Conservation (phyloP, 23 red algal genomes). For the Cyanidioschyzon merolae region DNA sequence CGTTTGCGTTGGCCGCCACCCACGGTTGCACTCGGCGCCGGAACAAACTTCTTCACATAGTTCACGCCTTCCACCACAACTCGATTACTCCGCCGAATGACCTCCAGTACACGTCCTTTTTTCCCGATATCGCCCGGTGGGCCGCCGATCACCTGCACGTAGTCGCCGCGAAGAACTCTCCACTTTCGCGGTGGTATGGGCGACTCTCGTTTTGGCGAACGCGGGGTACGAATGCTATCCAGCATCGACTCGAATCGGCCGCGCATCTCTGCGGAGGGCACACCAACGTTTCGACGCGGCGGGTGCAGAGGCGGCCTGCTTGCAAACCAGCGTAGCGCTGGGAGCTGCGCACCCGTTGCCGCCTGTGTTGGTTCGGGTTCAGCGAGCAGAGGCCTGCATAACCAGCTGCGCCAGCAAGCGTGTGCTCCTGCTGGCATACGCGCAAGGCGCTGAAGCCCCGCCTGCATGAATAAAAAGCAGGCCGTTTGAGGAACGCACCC, state of each 20-base stretch:
- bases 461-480: no score
- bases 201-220: slow-evolving; percentile 13
- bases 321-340: not conserved
- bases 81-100: slow-evolving; percentile 39
- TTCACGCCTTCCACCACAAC: slow-evolving; percentile 61
- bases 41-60: slow-evolving; percentile 28
- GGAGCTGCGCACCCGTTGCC: no score
- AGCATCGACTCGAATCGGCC: slow-evolving; percentile 45
- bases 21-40: not conserved
- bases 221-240: slow-evolving; percentile 54
- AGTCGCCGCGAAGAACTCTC: slow-evolving; percentile 56
- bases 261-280: slow-evolving; percentile 40
- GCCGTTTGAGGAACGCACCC: no score
- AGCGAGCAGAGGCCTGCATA: no score
- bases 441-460: no score
- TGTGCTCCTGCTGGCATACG: no score
- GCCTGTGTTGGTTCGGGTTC: no score
- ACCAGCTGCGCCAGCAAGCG: no score
- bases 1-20: not conserved
- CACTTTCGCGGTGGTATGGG: slow-evolving; percentile 41
- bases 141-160: slow-evolving; percentile 54
- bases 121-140: slow-evolving; percentile 32
- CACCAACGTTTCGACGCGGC: slow-evolving; percentile 29
- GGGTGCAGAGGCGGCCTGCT: not conserved
- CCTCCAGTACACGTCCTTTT: slow-evolving; percentile 45